Evolutionary conservation across 2,329 filamentous ascomycete species (phyloP), one percentile per base, ranked within the genome.

Genomic region (Talaromyces rugulosus): DNA sequence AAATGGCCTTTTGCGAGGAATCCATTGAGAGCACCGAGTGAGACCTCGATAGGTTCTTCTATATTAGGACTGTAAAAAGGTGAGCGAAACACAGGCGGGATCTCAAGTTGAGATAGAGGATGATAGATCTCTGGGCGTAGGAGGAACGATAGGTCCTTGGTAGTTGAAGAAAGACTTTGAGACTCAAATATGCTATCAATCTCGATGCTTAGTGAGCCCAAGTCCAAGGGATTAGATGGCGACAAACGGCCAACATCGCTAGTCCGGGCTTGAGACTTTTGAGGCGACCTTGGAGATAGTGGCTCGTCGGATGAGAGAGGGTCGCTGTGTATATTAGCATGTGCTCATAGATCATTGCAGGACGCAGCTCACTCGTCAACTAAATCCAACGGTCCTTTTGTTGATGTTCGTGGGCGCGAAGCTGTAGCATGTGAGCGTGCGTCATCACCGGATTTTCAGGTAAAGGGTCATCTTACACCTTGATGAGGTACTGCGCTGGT

Each of bases 71-170:
- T 85, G 64, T 87, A 82, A 23, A 86, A 75, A 0, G 90, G 85
- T 65, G 85, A 85, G 64, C 90, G 86, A 74, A 96, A 94, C 3
- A 91, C 78, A 7, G 78, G 77, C 4, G 85, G 84, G 52, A 86
- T 77, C 57, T 83, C 80, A 52, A 86, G 82, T 16, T 83, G 84
- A 0, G 89, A 87, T 28, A 97, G 81, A 1, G 89, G 87, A 72
- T 96, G 93, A 79, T 94, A 97, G 61, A 93, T 89, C 66, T 91
- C 86, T 3, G 91, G 88, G 23, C 88, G 86, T 11, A 95, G 84
- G 53, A 97, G 86, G 73, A 89, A 94, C 18, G 88, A 86, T 67
- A 96, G 90, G 78, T 96, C 89, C 69, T 90, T 89, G 40, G 80
- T 75, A n/a, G 80, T 73, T 11, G 78, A 73, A 52, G 73, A 63